Evolutionary conservation across 805 yeast genomes (phyloP).

Genomic region (Wickerhamomyces hampshirensis): DNA sequence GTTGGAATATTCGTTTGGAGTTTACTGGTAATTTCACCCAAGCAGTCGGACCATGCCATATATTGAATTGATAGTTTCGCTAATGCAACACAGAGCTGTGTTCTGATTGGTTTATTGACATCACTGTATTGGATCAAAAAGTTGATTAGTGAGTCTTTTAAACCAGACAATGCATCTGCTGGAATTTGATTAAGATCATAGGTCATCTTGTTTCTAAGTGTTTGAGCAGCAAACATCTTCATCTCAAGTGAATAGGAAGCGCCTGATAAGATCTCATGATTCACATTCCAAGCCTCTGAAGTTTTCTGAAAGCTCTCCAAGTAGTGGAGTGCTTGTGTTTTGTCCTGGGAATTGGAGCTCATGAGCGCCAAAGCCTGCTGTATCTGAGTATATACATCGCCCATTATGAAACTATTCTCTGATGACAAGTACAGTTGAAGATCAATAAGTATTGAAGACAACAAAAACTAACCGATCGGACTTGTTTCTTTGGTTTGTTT

Average conservation of each 20-base stretch:
- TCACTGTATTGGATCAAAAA: constrained; percentile 46
- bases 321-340: constrained; percentile 44
- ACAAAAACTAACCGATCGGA: too few species aligned
- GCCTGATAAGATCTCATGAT: constrained; percentile 48
- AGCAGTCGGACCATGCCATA: constrained; percentile 64
- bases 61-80: constrained; percentile 80
- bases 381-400: constrained; percentile 10
- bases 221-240: constrained; percentile 85
- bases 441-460: constrained; percentile 1
- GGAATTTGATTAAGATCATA: constrained; percentile 83
- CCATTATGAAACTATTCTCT: constrained; percentile 1
- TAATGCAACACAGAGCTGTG: constrained; percentile 78
- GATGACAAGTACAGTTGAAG: not conserved
- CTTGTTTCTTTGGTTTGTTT: too few species aligned
- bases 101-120: constrained; percentile 55
- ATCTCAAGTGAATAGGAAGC: constrained; percentile 41
- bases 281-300: constrained; percentile 71
- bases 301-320: constrained; percentile 84
- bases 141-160: constrained; percentile 63
- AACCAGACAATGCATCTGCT: constrained; percentile 44
- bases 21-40: constrained; percentile 56
- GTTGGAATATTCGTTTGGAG: constrained; percentile 39
- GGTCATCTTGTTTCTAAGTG: constrained; percentile 75
- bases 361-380: constrained; percentile 23
- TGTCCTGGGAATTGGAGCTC: constrained; percentile 25